Evolutionary conservation across 768 basidiomycete genomes (phyloP).

Genomic region (Amanita rubescens): DNA sequence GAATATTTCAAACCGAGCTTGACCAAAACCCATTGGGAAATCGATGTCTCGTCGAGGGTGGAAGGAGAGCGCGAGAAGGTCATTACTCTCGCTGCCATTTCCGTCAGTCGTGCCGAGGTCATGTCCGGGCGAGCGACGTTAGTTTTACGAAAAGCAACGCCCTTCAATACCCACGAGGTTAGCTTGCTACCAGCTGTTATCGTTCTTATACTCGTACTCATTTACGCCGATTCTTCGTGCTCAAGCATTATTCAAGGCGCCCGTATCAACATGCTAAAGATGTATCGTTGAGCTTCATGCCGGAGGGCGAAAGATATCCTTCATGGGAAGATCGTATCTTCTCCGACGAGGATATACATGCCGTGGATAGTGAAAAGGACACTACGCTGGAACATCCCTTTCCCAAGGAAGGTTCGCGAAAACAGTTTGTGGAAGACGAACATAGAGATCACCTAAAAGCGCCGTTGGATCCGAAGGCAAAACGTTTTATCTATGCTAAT

Average conservation of each 20-base stretch:
- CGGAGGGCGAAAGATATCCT: too few relatives aligned
- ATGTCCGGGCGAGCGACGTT: not conserved
- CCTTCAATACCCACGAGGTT: not conserved
- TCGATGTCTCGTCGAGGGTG: not conserved
- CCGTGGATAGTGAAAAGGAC: too few relatives aligned
- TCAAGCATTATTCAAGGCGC: not conserved
- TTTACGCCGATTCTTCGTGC: not conserved
- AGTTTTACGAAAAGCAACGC: not conserved
- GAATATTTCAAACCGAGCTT: too few relatives aligned
- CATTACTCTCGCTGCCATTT: not conserved
- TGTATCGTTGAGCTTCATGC: too few relatives aligned
- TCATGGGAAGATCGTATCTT: too few relatives aligned
- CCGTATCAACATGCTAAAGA: not conserved
- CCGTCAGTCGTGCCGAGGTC: not conserved
- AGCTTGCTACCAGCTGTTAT: not conserved
- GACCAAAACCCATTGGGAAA: not conserved
- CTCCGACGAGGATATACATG: too few relatives aligned
- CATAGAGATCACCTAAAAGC: too few relatives aligned
- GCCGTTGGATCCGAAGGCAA: too few relatives aligned
- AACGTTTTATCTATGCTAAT: too few relatives aligned
- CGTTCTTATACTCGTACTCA: not conserved
- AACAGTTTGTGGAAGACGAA: too few relatives aligned
- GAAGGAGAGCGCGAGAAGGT: not conserved
- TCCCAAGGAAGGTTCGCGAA: too few relatives aligned
- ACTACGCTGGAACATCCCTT: too few relatives aligned